Conservation (phyloP, 2,329 filamentous ascomycete genomes). For the Aspergillus neotritici region DNA sequence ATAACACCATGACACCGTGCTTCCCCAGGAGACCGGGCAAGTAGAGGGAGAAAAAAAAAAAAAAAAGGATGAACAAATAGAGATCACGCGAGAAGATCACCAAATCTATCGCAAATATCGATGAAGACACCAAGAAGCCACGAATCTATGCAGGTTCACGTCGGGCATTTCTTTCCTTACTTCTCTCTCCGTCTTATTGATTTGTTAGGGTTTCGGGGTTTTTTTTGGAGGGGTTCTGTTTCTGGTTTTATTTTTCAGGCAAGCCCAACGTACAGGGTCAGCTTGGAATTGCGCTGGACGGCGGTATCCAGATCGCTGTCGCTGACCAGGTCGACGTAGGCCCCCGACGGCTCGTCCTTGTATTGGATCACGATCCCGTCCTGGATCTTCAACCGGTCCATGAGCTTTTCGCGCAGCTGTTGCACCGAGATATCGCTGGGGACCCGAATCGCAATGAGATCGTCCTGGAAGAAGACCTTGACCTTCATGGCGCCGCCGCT, state of each 20-base stretch:
- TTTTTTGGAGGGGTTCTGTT: too few species aligned
- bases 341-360: conserved; percentile 73
- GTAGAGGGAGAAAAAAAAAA: conserved; percentile 1
- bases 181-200: too few species aligned
- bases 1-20: conserved; percentile 14
- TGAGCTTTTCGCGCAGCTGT: conserved; percentile 76
- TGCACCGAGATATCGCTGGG: conserved; percentile 71
- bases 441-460: conserved; percentile 86
- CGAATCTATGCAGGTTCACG: conserved; percentile 14
- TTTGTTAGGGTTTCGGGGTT: too few species aligned
- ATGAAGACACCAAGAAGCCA: conserved; percentile 7
- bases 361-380: conserved; percentile 77
- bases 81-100: conserved; percentile 7
- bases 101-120: conserved; percentile 13
- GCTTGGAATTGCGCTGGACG: conserved; percentile 76
- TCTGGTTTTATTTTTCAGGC: conserved; percentile 12
- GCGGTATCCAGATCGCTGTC: conserved; percentile 77
- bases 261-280: conserved; percentile 63
- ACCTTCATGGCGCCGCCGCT: conserved; percentile 67
- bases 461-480: conserved; percentile 89
- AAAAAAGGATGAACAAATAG: conserved; percentile 8
- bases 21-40: conserved; percentile 8
- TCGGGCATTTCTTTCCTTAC: conserved; percentile 5
- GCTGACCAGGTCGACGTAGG: conserved; percentile 68
- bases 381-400: conserved; percentile 72